These are phyloP conservation scores for Fusarium cicatricum DNA, from an alignment of 2,329 filamentous ascomycete species.

Conservation along the genomic window DNA sequence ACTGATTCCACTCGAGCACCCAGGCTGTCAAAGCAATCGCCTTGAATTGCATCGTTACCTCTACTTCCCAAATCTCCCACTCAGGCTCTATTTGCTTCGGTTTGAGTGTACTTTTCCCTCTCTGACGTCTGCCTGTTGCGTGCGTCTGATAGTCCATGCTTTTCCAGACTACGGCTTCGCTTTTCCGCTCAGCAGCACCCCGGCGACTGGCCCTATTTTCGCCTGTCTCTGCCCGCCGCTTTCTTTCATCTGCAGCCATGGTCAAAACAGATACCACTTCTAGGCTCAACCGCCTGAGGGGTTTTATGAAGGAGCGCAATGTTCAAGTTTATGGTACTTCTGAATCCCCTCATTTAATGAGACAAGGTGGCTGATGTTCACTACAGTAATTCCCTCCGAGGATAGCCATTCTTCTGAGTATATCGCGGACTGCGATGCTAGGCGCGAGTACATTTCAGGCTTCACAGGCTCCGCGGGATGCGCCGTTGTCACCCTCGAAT, in stretches of 20 bases:
- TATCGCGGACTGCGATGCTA: conserved; percentile 92
- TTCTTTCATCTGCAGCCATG: conserved; percentile 42
- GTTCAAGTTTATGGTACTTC: conserved; percentile 88
- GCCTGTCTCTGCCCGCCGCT: conserved; percentile 18
- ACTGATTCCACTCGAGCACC: neutral
- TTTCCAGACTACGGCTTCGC: conserved; percentile 33
- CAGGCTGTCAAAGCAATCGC: neutral
- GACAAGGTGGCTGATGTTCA: conserved; percentile 12
- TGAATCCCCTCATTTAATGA: neutral
- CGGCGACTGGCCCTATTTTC: conserved; percentile 21
- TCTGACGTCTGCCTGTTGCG: conserved; percentile 21
- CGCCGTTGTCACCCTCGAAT: conserved; percentile 84
- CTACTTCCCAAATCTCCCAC: conserved; percentile 1
- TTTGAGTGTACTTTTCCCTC: conserved; percentile 15
- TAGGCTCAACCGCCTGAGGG: conserved; percentile 78
- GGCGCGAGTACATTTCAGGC: conserved; percentile 89
- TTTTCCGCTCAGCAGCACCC: conserved; percentile 33
- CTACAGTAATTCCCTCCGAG: conserved; percentile 89
- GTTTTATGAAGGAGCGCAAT: conserved; percentile 86
- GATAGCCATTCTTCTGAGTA: conserved; percentile 98
- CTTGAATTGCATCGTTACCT: neutral
- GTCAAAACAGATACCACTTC: conserved; percentile 74
- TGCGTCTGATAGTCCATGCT: conserved; percentile 38
- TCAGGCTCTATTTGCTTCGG: neutral
- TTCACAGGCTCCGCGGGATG: conserved; percentile 96